Conservation (phyloP, 441 rosid genomes). For the Arabidopsis lyrata region DNA sequence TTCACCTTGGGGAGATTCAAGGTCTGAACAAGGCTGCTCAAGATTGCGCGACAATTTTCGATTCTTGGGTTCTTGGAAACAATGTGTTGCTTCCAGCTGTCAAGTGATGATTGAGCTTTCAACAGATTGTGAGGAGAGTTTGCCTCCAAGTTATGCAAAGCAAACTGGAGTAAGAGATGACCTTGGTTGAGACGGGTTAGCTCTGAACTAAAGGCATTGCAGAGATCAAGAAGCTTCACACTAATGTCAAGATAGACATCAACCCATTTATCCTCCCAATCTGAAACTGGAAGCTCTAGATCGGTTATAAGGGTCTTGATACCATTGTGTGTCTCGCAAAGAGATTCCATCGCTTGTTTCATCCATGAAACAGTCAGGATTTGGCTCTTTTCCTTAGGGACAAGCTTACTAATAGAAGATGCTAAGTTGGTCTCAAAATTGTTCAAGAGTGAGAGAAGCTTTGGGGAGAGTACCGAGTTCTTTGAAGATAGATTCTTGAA, state of each 20-base stretch:
- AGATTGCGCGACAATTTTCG: constrained; percentile 60
- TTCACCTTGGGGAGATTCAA: constrained; percentile 83
- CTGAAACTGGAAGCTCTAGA: constrained; percentile 83
- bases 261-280: constrained; percentile 96
- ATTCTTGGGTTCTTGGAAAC: constrained; percentile 68
- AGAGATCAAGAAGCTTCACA: constrained; percentile 85
- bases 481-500: constrained; percentile 77
- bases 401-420: constrained; percentile 62
- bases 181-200: constrained; percentile 83
- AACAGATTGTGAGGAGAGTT: constrained; percentile 52
- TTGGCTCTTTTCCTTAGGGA: constrained; percentile 61
- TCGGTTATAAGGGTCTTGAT: constrained; percentile 74
- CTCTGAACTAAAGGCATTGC: constrained; percentile 81
- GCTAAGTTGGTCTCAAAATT: constrained; percentile 72
- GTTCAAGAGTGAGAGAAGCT: constrained; percentile 58
- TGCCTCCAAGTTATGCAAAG: constrained; percentile 69
- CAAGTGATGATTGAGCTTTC: constrained; percentile 65
- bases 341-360: constrained; percentile 77
- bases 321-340: constrained; percentile 68
- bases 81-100: constrained; percentile 73
- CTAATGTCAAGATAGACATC: constrained; percentile 90
- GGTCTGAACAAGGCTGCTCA: constrained; percentile 61
- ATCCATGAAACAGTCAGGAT: constrained; percentile 84
- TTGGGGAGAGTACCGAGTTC: constrained; percentile 58
- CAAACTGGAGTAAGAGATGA: constrained; percentile 79